Evolutionary conservation across 2,329 filamentous ascomycete genomes (phyloP), one percentile per base, ranked within the genome.

Genomic region (Emergomyces orientalis): DNA sequence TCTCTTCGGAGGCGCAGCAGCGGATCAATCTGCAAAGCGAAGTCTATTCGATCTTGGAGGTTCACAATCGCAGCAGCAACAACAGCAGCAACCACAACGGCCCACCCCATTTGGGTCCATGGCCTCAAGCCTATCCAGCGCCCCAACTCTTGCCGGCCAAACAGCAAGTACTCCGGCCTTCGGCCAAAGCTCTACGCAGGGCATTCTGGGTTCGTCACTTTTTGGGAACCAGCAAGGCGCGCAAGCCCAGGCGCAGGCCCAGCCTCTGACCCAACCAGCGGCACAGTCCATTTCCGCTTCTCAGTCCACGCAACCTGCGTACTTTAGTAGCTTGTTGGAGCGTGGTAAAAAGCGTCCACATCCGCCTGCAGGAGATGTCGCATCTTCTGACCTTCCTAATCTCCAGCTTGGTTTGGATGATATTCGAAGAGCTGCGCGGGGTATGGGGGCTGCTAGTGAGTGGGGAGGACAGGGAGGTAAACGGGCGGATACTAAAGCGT

Each of bases 401-500:
- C 82, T 99, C 67, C 92, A 97, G 76, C 84, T 99, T 61, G 93
- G 94, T 27, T 82, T 99, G 39, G 90, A 91, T 63, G 94, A 99
- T 77, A 88, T 99, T 70, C 82, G 85, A 63, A 81, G 85, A 67
- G 86, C 82, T 82, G 94, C 81, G 78, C 90, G 84, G 80, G 92
- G 82, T 68, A 81, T 99, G 68, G 86, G 95, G 30, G 86, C 88
- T 49, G 86, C 88, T 51, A 84, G 88, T 27, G 81, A 80, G 14
- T 67, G 83, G 74, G 78, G 80, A 30, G 73, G 76, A 61, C 64
- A 71, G 3, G 76, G 79, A 61, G 76, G 73, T 14, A 75, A 75
- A 59, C 71, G 74, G 59, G 73, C 74, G 11, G 78, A 79, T 65
- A 79, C 73, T 63, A 83, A 82, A 70, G 84, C 84, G 77, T 84